Base-by-base conservation (phyloP, 2,329 filamentous ascomycete genomes). In the Alternaria tenuissima region DNA sequence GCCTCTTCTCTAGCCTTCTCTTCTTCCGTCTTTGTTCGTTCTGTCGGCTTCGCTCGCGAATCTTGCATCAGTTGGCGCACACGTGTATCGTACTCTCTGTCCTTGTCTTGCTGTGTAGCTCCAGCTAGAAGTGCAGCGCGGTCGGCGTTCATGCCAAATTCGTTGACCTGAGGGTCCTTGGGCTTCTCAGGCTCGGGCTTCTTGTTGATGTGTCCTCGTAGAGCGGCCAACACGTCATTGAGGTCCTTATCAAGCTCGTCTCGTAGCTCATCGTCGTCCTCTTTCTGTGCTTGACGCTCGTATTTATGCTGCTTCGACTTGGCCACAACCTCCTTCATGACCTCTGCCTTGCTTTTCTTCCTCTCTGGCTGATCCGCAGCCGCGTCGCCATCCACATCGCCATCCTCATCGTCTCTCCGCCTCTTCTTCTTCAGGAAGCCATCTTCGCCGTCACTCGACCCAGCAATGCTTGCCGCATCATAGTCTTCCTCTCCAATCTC, bases 281-380 rank as follows among this genome's bases (percentile, higher is more conserved):
- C 95, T 75, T 97, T 97, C 28, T 88, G 88, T 61, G 92, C 89
- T 79, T 99, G 95, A 41, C 95, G 89, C 80, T 98, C 94, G 74
- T 94, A 94, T 80, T 97, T 98, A 85, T 97, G 87, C 63, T 92
- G 85, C 76, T 99, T 99, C 1, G 94, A 98, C 80, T 99, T 99
- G 62, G 94, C 92, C 67, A 99, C 97, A 62, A 99, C 86, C 79
- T 99, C 96, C 73, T 97, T 91, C 92, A 98, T 97, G 51, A 99
- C 92, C 79, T 99, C 95, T 55, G 95, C 91, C 81, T 97, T 98
- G 3, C 90, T 90, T 82, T 97, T 99, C 79, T 97, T 97, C 60
- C 90, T 87, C 70, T 94, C 91, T 0, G 93, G 93, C 64, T 89
- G 82, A 0, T 82, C 83, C 6, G 82, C 83, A 4, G 61, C 63